These are phyloP conservation scores for Curvularia eragrostidis DNA, from an alignment of 2,329 filamentous ascomycete genomes.

Conservation along the genomic window DNA sequence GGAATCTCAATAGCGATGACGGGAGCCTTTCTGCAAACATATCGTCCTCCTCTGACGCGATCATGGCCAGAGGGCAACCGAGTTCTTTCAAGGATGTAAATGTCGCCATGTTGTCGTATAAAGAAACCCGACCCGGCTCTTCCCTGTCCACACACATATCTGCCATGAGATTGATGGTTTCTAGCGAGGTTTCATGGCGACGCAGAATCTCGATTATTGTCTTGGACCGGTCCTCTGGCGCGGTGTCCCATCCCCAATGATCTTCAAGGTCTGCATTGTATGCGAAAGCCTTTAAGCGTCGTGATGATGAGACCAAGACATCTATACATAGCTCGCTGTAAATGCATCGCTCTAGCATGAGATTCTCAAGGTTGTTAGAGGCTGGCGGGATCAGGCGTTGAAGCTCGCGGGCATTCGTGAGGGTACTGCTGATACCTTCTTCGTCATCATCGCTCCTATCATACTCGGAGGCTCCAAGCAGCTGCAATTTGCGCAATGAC, in stretches of 20 bases:
- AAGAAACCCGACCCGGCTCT: not conserved
- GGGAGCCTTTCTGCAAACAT: constrained; percentile 25
- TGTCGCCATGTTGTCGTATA: constrained; percentile 15
- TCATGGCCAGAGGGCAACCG: constrained; percentile 20
- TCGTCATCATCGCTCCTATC: not conserved
- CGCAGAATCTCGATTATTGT: constrained; percentile 15
- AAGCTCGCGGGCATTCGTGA: constrained; percentile 13
- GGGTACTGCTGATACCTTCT: not conserved
- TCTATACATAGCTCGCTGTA: constrained; percentile 18
- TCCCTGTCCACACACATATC: constrained; percentile 8
- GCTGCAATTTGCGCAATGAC: constrained; percentile 26
- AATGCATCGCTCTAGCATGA: constrained; percentile 23
- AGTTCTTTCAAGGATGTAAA: constrained; percentile 23
- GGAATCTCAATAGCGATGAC: constrained; percentile 17
- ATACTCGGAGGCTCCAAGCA: constrained; percentile 20
- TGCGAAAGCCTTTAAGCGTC: constrained; percentile 24
- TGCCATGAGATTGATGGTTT: constrained; percentile 18
- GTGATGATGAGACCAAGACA: constrained; percentile 26
- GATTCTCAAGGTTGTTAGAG: constrained; percentile 26
- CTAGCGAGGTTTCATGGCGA: constrained; percentile 21
- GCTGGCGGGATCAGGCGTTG: constrained; percentile 23
- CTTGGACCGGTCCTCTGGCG: constrained; percentile 1
- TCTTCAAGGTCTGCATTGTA: constrained; percentile 9
- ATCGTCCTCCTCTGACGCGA: constrained; percentile 8
- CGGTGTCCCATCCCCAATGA: not conserved